A percentile compares a stretch with the other conserved stretches of the same genome.
Evolutionary conservation across 2,329 filamentous ascomycete genomes (phyloP).

Genomic region (Orbilia ellipsospora): DNA sequence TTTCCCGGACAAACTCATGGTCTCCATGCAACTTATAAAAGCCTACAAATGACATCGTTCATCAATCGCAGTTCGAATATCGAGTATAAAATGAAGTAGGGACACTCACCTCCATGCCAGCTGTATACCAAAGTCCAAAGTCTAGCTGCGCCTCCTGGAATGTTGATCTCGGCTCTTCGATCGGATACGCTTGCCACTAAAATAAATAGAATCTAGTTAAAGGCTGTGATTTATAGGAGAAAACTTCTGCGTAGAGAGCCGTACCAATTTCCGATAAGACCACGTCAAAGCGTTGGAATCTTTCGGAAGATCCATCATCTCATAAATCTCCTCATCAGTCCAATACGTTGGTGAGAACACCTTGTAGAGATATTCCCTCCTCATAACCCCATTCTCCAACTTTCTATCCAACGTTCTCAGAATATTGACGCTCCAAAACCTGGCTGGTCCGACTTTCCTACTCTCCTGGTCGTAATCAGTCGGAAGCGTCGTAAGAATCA

Average conservation of each 20-base stretch:
- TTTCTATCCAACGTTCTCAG: conserved; percentile 72
- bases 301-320: conserved; percentile 59
- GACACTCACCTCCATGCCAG: conserved; percentile 63
- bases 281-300: conserved; percentile 56
- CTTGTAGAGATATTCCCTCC: conserved; percentile 73
- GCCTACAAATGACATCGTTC: conserved; percentile 63
- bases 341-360: conserved; percentile 71
- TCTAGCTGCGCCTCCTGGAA: conserved; percentile 84
- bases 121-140: conserved; percentile 75
- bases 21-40: conserved; percentile 98
- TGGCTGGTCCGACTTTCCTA: conserved; percentile 75
- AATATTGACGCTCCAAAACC: conserved; percentile 87
- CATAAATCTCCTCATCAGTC: conserved; percentile 54
- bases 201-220: no score
- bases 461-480: conserved; percentile 65
- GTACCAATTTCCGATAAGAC: conserved; percentile 57
- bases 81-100: no score
- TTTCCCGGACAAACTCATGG: conserved; percentile 88
- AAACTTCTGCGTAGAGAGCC: no score
- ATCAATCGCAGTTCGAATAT: neutral
- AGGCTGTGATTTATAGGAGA: no score
- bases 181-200: conserved; percentile 83
- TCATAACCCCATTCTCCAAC: conserved; percentile 65
- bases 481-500: conserved; percentile 83
- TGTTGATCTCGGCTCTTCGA: conserved; percentile 82